Evolutionary conservation across 192 early-diverging fungal genomes (phyloP), one percentile per base, ranked within the genome.

Genomic region (Spinellus fusiger): DNA sequence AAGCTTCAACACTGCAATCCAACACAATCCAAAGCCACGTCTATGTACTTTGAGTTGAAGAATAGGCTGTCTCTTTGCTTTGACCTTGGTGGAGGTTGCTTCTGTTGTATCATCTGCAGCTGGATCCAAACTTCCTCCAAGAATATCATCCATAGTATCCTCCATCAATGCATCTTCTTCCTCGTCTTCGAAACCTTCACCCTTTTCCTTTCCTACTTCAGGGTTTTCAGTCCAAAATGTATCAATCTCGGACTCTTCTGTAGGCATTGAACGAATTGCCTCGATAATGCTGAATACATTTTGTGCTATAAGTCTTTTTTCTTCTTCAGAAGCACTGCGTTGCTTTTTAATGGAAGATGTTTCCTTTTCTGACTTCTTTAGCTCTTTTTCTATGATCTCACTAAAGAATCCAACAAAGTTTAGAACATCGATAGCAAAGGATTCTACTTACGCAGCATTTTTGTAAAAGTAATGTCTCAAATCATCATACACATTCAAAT

Each of bases 381-480:
- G 20, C 10, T 59, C 61, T 16, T 52, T 13, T 29, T 55, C 53
- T 9, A 69, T 62, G 27, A 69, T 49, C 3, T 62, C 61, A n/a
- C 64, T 65, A 35, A 22, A 49, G 31, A n/a, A 56, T n/a, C 20
- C 7, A 4, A 22, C 13, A 12, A 8, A 37, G 5, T 22, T 48
- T 33, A 38, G 32, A 5, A 5, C 4, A 15, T 12, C 18, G 7
- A 8, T 29, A 49, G 16, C 10, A 20, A 44, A 9, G 22, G 20
- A 51, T 26, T 5, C 16, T 4, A 83, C 75, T 49, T 72, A 76
- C 71, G 72, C 64, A 5, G 83, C 59, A 64, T 84, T 73, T 67
- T 86, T 89, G 69, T 81, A 85, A 67, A 93, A 94, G 70, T 92
- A 92, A 61, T 83, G 82, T 64, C 91, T 80, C 40, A 95, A 68